Base-by-base conservation (phyloP, 306 rosid species). In the Quercus parvula region DNA sequence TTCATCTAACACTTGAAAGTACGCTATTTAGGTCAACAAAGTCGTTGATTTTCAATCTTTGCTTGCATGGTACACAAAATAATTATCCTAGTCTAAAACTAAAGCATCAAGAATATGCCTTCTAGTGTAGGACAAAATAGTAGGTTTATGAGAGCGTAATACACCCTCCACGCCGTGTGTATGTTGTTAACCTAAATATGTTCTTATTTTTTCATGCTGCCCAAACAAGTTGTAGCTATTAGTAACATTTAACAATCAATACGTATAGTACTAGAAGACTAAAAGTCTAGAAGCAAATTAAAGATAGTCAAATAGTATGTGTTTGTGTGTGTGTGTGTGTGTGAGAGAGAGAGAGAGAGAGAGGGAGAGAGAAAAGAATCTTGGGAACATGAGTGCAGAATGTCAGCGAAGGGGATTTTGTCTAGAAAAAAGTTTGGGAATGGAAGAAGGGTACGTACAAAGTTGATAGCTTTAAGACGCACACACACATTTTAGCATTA, bases 361-460 rank as follows among this genome's bases (percentile, higher is more conserved):
- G 66, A 55, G 19, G 35, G 27, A 20, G 28, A 56, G 13, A 72
- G 74, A 69, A 54, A 55, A 69, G 81, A 82, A 58, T 81, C 75
- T 78, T 87, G 97, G 91, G 83, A 85, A 83, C 95, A 92, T 58
- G 67, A 78, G 78, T 82, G 92, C 92, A 90, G 91, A 90, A 90
- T 90, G 92, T 92, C 81, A 89, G 94, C 86, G 85, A 85, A 84
- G 79, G 83, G 87, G 17, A 75, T 79, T 79, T 79, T 52, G 88
- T 87, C 85, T 90, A 73, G 92, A 81, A 83, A 77, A 88, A 89
- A 79, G 88, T 82, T 82, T 77, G 20, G 71, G 85, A 84, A 71
- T 51, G 72, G 73, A 49, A 55, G 75, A 31, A 55, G 51, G 56
- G 71, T 17, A 84, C 85, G 85, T 77, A 78, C 80, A 80, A 83